A percentile compares a stretch with the other conserved stretches of the same genome.
Conservation (phyloP, 345 rosid genomes). For the Brassica nigra region DNA sequence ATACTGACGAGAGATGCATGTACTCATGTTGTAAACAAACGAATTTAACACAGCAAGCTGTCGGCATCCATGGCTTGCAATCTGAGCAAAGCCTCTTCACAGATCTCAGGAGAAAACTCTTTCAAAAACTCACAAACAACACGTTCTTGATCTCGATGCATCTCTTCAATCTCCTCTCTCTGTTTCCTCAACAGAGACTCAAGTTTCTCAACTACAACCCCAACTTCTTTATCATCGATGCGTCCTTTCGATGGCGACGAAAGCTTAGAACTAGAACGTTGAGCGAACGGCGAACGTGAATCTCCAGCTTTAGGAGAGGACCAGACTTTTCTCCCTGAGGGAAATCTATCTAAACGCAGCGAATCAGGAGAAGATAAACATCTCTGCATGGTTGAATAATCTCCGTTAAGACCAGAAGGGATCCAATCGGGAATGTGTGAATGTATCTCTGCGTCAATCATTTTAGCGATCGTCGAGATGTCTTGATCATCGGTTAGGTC, state of each 20-base stretch:
- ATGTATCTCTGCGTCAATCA: conserved; percentile 76
- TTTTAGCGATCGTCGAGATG: conserved; percentile 66
- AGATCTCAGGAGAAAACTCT: conserved; percentile 57
- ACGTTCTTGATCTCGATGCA: conserved; percentile 58
- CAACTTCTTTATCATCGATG: conserved; percentile 39
- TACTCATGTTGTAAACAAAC: conserved; percentile 7
- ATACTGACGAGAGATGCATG: not conserved
- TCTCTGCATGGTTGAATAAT: conserved; percentile 35
- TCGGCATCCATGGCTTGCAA: conserved; percentile 49
- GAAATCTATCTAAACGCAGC: conserved; percentile 66
- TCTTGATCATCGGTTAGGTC: conserved; percentile 93
- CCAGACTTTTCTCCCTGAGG: conserved; percentile 92
- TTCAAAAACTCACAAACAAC: conserved; percentile 59
- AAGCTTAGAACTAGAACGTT: conserved; percentile 29
- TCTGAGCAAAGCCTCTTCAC: conserved; percentile 48
- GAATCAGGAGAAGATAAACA: conserved; percentile 43
- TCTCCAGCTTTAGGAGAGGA: conserved; percentile 63
- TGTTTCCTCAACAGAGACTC: conserved; percentile 62
- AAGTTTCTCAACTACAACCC: conserved; percentile 50
- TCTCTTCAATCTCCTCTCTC: conserved; percentile 68
- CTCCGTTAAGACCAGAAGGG: conserved; percentile 40
- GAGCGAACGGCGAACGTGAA: conserved; percentile 43
- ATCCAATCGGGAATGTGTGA: conserved; percentile 76
- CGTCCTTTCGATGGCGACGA: conserved; percentile 18
- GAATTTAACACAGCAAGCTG: conserved; percentile 9